Base-by-base conservation (phyloP, 345 rosid species). In the Dimocarpus longan region DNA sequence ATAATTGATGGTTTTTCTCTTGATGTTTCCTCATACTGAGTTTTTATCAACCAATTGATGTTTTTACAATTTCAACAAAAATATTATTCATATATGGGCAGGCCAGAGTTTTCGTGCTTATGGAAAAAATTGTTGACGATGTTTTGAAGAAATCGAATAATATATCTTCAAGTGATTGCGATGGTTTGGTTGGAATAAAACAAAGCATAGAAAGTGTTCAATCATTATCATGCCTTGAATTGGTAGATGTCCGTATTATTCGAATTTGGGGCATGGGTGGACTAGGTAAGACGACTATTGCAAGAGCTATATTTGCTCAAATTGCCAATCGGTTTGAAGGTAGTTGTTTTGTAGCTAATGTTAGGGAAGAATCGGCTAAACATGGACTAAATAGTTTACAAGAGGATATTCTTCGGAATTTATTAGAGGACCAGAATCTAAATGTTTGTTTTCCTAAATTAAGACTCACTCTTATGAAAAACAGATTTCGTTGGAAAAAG, bases 291-390 rank as follows among this genome's bases (percentile, higher is more conserved):
- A 8, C 54, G 54, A 75, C 87, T 15, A 48, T 86, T 46, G 86
- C 88, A 57, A 80, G 74, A 63, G 83, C 76, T 13, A 44, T 83
- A 8, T 79, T 62, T 77, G 74, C 80, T 52, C 15, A 69, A 19
- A 54, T 78, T 2, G 76, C 78, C 16, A 59, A 59, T 70, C 42
- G 40, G 52, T 86, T 84, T 65, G 54, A 48, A 48, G 54, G 54
- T 48, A 48, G 54, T 48, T 48, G 54, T 13, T 48, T 48, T 48
- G 11, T 48, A 1, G 54, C 54, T 8, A 48, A 48, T 48, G 54
- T 48, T 8, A 8, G 54, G 54, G 54, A 48, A 48, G 54, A 48
- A 13, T 48, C 54, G 18, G 28, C 28, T n/a, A 22, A 62, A 50
- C 16, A 62, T 62, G 76, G 52, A 42, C 10, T 69, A 15, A 48